Base-by-base conservation (phyloP, 2,329 filamentous ascomycete genomes). In the Fusarium longipes region DNA sequence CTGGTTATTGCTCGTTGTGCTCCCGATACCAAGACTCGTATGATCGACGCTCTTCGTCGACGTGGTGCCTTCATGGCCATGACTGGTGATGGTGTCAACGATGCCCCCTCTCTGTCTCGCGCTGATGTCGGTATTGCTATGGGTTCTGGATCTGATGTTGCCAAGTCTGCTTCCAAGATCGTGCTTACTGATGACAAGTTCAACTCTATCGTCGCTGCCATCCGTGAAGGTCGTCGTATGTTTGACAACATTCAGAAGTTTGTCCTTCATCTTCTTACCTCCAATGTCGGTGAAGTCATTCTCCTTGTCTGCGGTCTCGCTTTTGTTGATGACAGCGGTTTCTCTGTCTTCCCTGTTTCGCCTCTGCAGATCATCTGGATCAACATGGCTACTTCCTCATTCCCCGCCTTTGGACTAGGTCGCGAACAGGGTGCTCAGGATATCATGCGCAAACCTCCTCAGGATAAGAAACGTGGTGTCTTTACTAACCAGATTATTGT, bases 161-260 rank as follows among this genome's bases (percentile, higher is more conserved):
- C 93, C 63, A 96, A 96, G 78, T 91, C 91, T 40, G 92, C 92
- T 0, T 86, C 90, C 18, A 90, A 87, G 76, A 95, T 97, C 78
- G 93, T 96, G 54, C 82, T 97, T 42, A 93, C 91, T 0, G 92
- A 96, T 75, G 93, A 96, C 80, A 94, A 95, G 79, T 96, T 96
- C 79, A 92, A 93, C 69, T 92, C 89, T 2, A 96, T 96, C 66
- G 89, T 96, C 18, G 87, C 91, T 33, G 92, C 92, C 7, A 92
- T 96, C 67, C 90, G 92, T 70, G 91, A 96, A 79, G 93, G 93
- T 17, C 87, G 93, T 15, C 86, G 92, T 70, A 93, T 95, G 83
- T 95, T 94, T 75, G 91, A 95, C 78, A 96, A 96, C 74, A 93
- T 96, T 67, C 91, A 96, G 74, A 95, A 95, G 73, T 96, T 96